phyloP scores from a whole-genome alignment of 2,329 filamentous ascomycete species.

The Venturiaceae sp. region DNA sequence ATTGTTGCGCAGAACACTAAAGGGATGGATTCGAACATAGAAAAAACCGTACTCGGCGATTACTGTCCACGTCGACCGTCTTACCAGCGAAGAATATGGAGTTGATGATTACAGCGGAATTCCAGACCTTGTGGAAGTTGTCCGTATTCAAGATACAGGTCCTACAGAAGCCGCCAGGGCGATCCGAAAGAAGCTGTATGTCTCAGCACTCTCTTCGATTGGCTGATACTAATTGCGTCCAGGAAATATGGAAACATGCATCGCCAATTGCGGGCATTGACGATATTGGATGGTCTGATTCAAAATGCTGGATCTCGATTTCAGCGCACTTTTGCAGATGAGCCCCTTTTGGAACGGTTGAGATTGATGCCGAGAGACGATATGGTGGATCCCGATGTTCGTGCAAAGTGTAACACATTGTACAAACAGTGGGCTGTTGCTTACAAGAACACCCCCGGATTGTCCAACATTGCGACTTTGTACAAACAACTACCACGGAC shows the following conservation, averaged over 20 bases:
- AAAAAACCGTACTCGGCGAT: constrained; percentile 89
- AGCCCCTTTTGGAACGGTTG: constrained; percentile 82
- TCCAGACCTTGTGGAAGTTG: constrained; percentile 87
- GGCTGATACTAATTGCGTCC: background rate
- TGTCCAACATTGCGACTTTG: constrained; percentile 69
- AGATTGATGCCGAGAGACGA: constrained; percentile 79
- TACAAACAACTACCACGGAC: constrained; percentile 58
- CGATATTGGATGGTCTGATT: constrained; percentile 84
- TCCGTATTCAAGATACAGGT: constrained; percentile 78
- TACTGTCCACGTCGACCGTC: constrained; percentile 81
- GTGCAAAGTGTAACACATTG: constrained; percentile 74
- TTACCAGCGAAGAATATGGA: constrained; percentile 82
- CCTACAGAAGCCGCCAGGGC: constrained; percentile 84
- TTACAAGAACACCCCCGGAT: constrained; percentile 71
- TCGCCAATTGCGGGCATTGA: constrained; percentile 78
- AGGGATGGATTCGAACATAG: constrained; percentile 17
- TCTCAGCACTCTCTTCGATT: constrained; percentile 7
- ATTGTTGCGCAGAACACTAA: constrained; percentile 4
- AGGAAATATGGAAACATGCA: constrained; percentile 94
- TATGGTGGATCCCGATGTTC: constrained; percentile 77
- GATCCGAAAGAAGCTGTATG: constrained; percentile 84
- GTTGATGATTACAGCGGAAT: constrained; percentile 89
- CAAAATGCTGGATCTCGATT: constrained; percentile 88
- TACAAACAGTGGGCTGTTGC: constrained; percentile 79
- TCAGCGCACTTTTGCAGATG: constrained; percentile 79